Base-by-base conservation (phyloP, 345 rosid species). In the Arabis hirsuta region DNA sequence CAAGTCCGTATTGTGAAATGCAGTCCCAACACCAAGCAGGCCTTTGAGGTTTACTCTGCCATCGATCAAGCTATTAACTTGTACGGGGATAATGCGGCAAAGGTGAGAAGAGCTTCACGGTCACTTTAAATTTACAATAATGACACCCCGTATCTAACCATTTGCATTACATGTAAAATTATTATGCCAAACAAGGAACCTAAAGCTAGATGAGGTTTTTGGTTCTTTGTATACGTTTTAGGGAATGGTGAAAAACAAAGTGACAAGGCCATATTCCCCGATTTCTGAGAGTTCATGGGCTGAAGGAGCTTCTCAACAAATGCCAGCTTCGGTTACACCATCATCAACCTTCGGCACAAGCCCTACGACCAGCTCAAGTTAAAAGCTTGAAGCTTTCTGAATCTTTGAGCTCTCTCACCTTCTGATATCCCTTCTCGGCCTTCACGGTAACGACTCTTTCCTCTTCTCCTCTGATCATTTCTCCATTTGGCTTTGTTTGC, bases 211-310 rank as follows among this genome's bases (percentile, higher is more conserved):
- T 19, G 4, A 53, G 43, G 39, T 29, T 46, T 46, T 24, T 14
- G 39, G 55, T 27, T 41, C 55, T 56, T 6, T 45, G 56, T 52
- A 2, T 19, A 50, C 13, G 4, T 14, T 81, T 31, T 84, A 94
- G 99, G 97, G 85, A 64, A 53, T 83, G 81, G 81, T 64, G 79
- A 89, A 86, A 81, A 81, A 84, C 81, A 87, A 82, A 79, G 96
- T 87, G 65, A 82, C 81, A 58, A 88, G 87, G 75, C 99, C 99
- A 47, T 95, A 95, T 82, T 79, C 96, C 6, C 93, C 98, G 3
- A 58, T 68, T 7, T 52, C 74, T 13, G 97, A 90, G 80, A 82
- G 71, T 48, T 74, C 67, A 14, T 67, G 87, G 62, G 86, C 76
- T 68, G 93, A 83, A 74, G 86, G 85, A 72, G 65, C 57, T 71